phyloP scores from a whole-genome alignment of 768 basidiomycete genomes.

The Hydnomerulius pinastri region DNA sequence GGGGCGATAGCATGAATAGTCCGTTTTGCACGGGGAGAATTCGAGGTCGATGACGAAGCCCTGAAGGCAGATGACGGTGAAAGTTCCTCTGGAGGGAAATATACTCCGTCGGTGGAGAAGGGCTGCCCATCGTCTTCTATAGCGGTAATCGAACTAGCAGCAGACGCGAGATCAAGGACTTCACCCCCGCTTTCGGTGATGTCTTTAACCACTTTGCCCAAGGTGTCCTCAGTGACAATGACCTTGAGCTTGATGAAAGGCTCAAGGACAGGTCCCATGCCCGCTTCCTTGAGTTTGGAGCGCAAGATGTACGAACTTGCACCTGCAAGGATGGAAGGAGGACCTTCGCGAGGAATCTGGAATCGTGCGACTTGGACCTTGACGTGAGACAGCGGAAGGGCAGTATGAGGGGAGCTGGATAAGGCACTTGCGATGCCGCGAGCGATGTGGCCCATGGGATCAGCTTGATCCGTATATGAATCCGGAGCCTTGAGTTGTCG shows the following conservation, averaged over 20 bases:
- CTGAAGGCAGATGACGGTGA: slow-evolving; percentile 63
- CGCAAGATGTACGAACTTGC: slow-evolving; percentile 68
- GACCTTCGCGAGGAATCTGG: slow-evolving; percentile 41
- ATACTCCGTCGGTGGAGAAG: slow-evolving; percentile 64
- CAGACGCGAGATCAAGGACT: slow-evolving; percentile 63
- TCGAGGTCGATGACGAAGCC: slow-evolving; percentile 28
- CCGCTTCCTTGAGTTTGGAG: slow-evolving; percentile 58
- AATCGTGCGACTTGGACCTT: slow-evolving; percentile 55
- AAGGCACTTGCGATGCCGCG: slow-evolving; percentile 72
- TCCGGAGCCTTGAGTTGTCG: slow-evolving; percentile 55
- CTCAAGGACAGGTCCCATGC: slow-evolving; percentile 75
- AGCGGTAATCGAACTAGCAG: slow-evolving; percentile 35
- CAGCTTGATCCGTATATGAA: slow-evolving; percentile 40
- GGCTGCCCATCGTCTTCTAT: slow-evolving; percentile 40
- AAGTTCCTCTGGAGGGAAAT: slow-evolving; percentile 73
- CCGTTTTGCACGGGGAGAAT: slow-evolving; percentile 51
- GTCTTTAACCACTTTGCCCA: slow-evolving; percentile 82
- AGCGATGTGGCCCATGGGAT: slow-evolving; percentile 56
- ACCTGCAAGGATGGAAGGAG: slow-evolving; percentile 59
- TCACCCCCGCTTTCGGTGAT: slow-evolving; percentile 85
- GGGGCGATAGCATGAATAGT: slow-evolving; percentile 74
- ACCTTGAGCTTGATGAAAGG: slow-evolving; percentile 75
- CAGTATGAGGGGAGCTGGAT: slow-evolving; percentile 78
- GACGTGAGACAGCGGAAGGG: slow-evolving; percentile 66
- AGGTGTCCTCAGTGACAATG: slow-evolving; percentile 60